Evolutionary conservation across 2,329 filamentous ascomycete species (phyloP), one percentile per base, ranked within the genome.

Genomic region (Thelonectria olida): DNA sequence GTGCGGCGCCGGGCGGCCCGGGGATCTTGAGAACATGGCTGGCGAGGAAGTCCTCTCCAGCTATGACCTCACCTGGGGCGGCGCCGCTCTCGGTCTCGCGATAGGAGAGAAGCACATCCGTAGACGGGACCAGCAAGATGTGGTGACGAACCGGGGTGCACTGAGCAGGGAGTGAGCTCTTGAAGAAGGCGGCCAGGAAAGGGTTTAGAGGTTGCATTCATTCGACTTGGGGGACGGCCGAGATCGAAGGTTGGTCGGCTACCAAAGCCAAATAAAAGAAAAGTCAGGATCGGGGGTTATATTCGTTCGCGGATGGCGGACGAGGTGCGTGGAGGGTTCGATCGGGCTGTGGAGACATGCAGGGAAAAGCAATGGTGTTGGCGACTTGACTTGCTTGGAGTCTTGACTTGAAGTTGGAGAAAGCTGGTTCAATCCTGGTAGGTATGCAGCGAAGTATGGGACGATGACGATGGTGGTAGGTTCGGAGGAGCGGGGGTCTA

Each of bases 151-250:
- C 87, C 56, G 96, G 94, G 66, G 90, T 88, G 84, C 96, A 98
- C 89, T 98, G 95, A 73, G 91, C 84, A 71, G 92, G 91, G 76
- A 97, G 87, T 78, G 92, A 89, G 87, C 93, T 98, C 84, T 93
- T 93, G 87, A 97, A 97, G 89, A 99, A 98, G 85, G 95, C 93
- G 85, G 92, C 90, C 80, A 99, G 87, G 82, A 97, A 98, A 79
- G 96, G 96, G 82, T 99, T 99, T 89, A 98, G 87, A 84, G 96
- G 93, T 90, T 94, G 94, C 94, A 97, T 97, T 80, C 78, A 79
- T 74, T 78, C 77, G 76, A 70, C 74, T 76, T 72, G 65, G 56
- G 31, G 60, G 55, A 56, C 65, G 65, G 69, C 58, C 58, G 66
- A 27, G 68, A 57, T 72, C 67, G 65, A 69, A 66, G 59, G 61